Conservation (phyloP, 306 rosid species). For the Citrullus mucosospermus region DNA sequence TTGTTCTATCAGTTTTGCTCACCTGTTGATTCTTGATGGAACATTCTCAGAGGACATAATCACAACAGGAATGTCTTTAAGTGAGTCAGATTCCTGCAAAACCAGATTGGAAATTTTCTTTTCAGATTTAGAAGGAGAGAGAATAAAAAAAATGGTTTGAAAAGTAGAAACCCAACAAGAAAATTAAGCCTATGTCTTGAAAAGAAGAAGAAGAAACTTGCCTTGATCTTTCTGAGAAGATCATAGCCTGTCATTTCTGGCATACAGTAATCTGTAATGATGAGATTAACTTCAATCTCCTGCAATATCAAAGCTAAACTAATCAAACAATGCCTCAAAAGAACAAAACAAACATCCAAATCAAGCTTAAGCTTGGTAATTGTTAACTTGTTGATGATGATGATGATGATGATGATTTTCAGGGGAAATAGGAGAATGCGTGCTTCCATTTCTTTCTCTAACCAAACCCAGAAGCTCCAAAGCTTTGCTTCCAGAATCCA, state of each 20-base stretch:
- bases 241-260: constrained; percentile 96
- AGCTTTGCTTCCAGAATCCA: constrained; percentile 74
- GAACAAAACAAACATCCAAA: not conserved
- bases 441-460: constrained; percentile 24
- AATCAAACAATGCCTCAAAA: constrained; percentile 6
- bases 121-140: not conserved
- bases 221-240: constrained; percentile 69
- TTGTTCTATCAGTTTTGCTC: not conserved
- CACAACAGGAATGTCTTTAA: constrained; percentile 80
- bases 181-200: not conserved
- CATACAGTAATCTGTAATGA: constrained; percentile 86
- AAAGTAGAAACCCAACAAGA: not conserved
- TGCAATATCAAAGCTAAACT: constrained; percentile 9
- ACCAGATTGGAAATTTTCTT: not conserved
- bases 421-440: constrained; percentile 16
- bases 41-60: constrained; percentile 88
- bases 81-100: constrained; percentile 64
- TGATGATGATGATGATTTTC: not conserved
- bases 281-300: constrained; percentile 58
- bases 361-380: not conserved
- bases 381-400: constrained; percentile 12
- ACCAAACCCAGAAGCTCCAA: constrained; percentile 56
- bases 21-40: constrained; percentile 81
- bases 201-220: constrained; percentile 9
- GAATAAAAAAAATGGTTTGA: not conserved